Evolutionary conservation across 805 yeast genomes (phyloP).

Genomic region (Metschnikowia hibisci): DNA sequence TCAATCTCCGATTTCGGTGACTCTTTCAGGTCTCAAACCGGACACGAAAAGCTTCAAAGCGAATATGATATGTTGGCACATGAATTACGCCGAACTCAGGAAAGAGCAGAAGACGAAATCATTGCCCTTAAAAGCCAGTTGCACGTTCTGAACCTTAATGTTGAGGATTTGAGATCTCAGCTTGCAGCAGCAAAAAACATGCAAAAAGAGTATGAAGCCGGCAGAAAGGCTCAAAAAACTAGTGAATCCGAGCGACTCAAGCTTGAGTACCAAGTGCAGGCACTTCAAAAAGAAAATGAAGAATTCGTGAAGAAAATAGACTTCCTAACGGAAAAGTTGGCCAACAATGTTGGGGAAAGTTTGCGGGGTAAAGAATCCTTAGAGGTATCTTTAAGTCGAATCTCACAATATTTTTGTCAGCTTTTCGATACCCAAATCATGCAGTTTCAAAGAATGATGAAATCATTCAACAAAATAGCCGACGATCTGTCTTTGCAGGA

Average conservation of each 20-base stretch:
- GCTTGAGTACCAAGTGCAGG: slow-evolving; percentile 38
- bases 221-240: slow-evolving; percentile 39
- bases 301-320: slow-evolving; percentile 33
- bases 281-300: slow-evolving; percentile 35
- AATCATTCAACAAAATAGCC: slow-evolving; percentile 49
- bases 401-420: slow-evolving; percentile 42
- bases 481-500: slow-evolving; percentile 59
- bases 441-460: slow-evolving; percentile 48
- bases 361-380: slow-evolving; percentile 2
- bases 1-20: slow-evolving; percentile 10
- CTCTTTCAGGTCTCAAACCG: slow-evolving; percentile 1
- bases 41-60: slow-evolving; percentile 13
- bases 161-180: slow-evolving; percentile 12
- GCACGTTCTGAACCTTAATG: slow-evolving; percentile 9
- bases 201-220: slow-evolving; percentile 19
- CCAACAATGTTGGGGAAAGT: slow-evolving; percentile 19
- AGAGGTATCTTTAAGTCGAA: slow-evolving; percentile 19
- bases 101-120: slow-evolving; percentile 4
- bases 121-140: slow-evolving; percentile 12
- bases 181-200: slow-evolving; percentile 6
- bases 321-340: slow-evolving; percentile 36
- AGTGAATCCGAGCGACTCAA: slow-evolving; percentile 43
- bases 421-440: slow-evolving; percentile 39
- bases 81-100: slow-evolving; percentile 7
- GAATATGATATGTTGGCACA: slow-evolving; percentile 12